Conservation (phyloP, 352 stramenopile species). For the Globisporangium camurandrum region DNA sequence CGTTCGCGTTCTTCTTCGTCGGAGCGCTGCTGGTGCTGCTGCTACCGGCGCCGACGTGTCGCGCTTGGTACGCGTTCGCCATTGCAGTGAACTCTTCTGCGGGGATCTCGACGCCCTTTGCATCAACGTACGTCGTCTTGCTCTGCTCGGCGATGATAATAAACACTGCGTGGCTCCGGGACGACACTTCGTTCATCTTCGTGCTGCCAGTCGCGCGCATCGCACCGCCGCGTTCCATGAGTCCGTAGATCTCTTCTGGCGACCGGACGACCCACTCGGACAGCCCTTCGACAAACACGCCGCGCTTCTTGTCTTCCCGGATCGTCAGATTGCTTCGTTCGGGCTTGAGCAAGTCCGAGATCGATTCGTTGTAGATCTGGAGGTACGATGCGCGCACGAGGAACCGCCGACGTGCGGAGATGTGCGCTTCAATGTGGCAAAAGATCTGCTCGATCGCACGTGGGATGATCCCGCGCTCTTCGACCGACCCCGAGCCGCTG, state of each 20-base stretch:
- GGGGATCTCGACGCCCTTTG: conserved; percentile 68
- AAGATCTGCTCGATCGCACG: conserved; percentile 96
- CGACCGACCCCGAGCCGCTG: conserved; percentile 71
- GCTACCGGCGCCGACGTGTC: conserved; percentile 18
- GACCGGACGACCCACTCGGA: conserved; percentile 92
- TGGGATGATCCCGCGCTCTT: conserved; percentile 96
- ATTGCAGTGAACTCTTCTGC: conserved; percentile 81
- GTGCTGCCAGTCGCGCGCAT: conserved; percentile 81
- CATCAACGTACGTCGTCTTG: conserved; percentile 85
- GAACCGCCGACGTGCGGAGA: conserved; percentile 81
- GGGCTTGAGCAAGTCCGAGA: conserved; percentile 92
- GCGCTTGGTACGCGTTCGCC: conserved; percentile 65
- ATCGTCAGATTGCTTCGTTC: conserved; percentile 91
- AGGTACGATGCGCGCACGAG: conserved; percentile 90
- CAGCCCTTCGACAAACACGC: conserved; percentile 93
- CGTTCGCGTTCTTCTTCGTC: conserved; percentile 17
- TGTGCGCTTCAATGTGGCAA: conserved; percentile 84
- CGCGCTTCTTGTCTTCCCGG: conserved; percentile 88
- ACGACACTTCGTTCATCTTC: conserved; percentile 88
- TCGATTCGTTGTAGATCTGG: conserved; percentile 95
- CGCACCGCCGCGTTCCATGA: conserved; percentile 89
- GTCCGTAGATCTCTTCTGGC: conserved; percentile 90
- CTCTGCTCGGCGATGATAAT: conserved; percentile 94
- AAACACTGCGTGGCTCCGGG: conserved; percentile 89
- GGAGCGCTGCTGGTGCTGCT: neutral